A percentile compares a stretch with the other conserved stretches of the same genome.
Conservation (phyloP, 306 rosid genomes). For the Begonia fuchsioides region DNA sequence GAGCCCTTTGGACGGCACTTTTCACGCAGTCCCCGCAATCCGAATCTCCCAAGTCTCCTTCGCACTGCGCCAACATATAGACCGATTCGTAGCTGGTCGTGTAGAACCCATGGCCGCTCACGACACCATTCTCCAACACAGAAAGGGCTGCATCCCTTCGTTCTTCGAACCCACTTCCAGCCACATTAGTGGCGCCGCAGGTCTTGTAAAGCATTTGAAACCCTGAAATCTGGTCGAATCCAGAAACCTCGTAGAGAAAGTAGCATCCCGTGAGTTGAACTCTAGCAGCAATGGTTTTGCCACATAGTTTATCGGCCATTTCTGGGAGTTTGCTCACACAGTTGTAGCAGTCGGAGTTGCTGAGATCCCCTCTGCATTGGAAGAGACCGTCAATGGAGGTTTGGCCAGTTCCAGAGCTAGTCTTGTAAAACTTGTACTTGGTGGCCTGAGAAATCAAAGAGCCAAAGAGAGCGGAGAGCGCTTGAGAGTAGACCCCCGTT, state of each 20-base stretch:
- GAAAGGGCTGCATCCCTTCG: slow-evolving; percentile 64
- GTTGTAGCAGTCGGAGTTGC: slow-evolving; percentile 49
- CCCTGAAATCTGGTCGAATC: slow-evolving; percentile 78
- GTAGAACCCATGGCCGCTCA: slow-evolving; percentile 66
- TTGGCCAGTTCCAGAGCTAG: slow-evolving; percentile 46
- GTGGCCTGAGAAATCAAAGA: slow-evolving; percentile 63
- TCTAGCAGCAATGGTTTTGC: slow-evolving; percentile 59
- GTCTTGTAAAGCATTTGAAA: slow-evolving; percentile 64
- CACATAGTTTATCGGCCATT: slow-evolving; percentile 43
- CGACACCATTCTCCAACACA: slow-evolving; percentile 65
- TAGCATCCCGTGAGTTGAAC: slow-evolving; percentile 79
- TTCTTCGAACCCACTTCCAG: slow-evolving; percentile 72
- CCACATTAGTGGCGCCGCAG: slow-evolving; percentile 49
- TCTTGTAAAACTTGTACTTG: slow-evolving; percentile 55
- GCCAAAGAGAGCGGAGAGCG: slow-evolving; percentile 62
- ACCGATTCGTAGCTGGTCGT: slow-evolving; percentile 54
- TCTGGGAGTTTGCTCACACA: slow-evolving; percentile 69
- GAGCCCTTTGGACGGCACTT: slow-evolving; percentile 61
- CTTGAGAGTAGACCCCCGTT: slow-evolving; percentile 60
- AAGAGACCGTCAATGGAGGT: slow-evolving; percentile 54
- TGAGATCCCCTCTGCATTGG: slow-evolving; percentile 86
- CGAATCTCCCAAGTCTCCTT: slow-evolving; percentile 77
- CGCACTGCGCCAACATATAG: slow-evolving; percentile 82
- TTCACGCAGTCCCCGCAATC: slow-evolving; percentile 82
- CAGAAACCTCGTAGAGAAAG: slow-evolving; percentile 54